Base-by-base conservation (phyloP, 495 filamentous ascomycete species). In the Neurospora tetrasperma region DNA sequence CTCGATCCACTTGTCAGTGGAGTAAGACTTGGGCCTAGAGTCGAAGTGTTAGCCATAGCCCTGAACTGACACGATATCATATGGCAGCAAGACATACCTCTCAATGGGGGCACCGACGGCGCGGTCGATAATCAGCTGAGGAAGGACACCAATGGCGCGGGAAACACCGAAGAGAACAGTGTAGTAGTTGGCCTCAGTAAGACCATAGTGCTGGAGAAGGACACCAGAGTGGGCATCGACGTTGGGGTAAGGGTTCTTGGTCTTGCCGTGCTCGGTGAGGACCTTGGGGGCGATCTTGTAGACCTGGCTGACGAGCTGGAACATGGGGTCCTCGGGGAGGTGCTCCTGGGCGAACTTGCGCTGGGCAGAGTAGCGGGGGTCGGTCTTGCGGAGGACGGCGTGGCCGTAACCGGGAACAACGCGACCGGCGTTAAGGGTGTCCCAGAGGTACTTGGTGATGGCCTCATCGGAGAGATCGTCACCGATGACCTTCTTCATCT, bases 221-320 rank as follows among this genome's bases (percentile, higher is more conserved):
- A 98, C 96, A 87, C 96, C 96, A 48, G 93, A 97, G 91, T 99
- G 96, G 74, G 85, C 84, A 73, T 84, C 82, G 71, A 86, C 81
- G 78, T 83, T 83, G 74, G 78, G 78, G 77, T 71, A 83, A 66
- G 82, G 78, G 91, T 96, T 96, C 91, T 96, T 96, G 84, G 94
- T 97, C 92, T 99, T 99, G 85, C 96, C 96, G 86, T 99, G 96
- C 88, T 98, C 95, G 74, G 96, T 98, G 78, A 99, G 86, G 73
- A 99, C 96, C 80, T 92, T 93, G 75, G 96, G 96, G 72, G 96
- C 96, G 81, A 99, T 98, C 91, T 99, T 98, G 90, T 97, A 98
- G 76, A 98, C 95, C 86, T 98, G 94, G 89, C 90, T 93, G 86
- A 99, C 96, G 72, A 99, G 91, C 89, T 98, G 92, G 93, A 97